These are phyloP conservation scores for Pleurotus tuber-regium DNA, from an alignment of 768 basidiomycete species.

Conservation along the genomic window DNA sequence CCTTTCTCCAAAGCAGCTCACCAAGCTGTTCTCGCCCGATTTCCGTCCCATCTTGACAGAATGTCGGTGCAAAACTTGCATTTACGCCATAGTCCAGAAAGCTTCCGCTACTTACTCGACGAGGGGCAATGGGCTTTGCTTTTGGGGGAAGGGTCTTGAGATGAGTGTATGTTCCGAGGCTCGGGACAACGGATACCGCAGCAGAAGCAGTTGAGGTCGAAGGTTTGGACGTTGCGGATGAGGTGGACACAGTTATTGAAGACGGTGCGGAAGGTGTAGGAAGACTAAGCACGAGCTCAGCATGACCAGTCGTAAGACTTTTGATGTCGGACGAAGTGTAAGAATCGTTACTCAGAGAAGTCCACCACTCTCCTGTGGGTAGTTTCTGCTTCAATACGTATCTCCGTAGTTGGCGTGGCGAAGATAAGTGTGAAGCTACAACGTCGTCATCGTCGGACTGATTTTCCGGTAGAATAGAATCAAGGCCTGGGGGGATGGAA, in stretches of 20 bases:
- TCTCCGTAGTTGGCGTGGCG: conserved; percentile 38
- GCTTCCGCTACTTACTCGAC: conserved; percentile 57
- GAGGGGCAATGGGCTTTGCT: conserved; percentile 43
- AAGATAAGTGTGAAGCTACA: conserved; percentile 16
- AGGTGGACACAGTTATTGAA: neutral
- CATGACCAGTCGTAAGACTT: conserved; percentile 58
- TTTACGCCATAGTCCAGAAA: conserved; percentile 81
- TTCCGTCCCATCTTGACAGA: conserved; percentile 75
- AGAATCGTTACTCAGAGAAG: conserved; percentile 56
- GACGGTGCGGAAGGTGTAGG: conserved; percentile 53
- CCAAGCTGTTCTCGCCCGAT: conserved; percentile 62
- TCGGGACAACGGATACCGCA: conserved; percentile 29
- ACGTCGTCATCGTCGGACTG: conserved; percentile 19
- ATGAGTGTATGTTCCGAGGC: conserved; percentile 57
- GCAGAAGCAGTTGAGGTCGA: conserved; percentile 20
- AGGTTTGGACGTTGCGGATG: conserved; percentile 13
- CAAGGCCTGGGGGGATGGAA: conserved; percentile 43
- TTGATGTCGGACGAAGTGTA: conserved; percentile 37
- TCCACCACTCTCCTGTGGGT: conserved; percentile 77
- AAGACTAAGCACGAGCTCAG: conserved; percentile 74
- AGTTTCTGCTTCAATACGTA: conserved; percentile 82
- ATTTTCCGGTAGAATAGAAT: conserved; percentile 34
- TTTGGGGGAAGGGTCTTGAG: conserved; percentile 38
- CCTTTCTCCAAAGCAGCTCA: conserved; percentile 53
- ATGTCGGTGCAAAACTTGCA: conserved; percentile 75